Evolutionary conservation across 352 stramenopile genomes (phyloP).

Genomic region (Pythium rhizo-oryzae): DNA sequence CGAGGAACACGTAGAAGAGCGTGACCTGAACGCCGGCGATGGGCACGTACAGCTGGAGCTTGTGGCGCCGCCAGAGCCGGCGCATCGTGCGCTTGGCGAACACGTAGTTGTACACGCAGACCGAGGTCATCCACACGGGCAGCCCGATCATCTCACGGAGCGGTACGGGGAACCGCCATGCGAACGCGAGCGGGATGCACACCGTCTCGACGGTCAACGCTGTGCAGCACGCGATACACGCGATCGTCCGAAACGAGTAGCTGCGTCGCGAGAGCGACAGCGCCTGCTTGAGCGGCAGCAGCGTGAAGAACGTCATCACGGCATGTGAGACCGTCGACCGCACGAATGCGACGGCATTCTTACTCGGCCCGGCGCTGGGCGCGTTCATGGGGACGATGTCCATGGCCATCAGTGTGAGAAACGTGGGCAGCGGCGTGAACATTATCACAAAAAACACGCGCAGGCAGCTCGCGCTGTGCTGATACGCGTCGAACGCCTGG

Average conservation of each 20-base stretch:
- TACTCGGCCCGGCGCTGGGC: neutral
- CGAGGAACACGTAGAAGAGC: conserved; percentile 28
- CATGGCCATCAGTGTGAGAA: conserved; percentile 16
- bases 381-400: conserved; percentile 17
- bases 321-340: conserved; percentile 15
- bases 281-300: conserved; percentile 23
- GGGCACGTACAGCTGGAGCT: conserved; percentile 10
- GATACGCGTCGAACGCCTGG: conserved; percentile 12
- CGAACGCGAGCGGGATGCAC: conserved; percentile 20
- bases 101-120: conserved; percentile 9
- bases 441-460: conserved; percentile 19
- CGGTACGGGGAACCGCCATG: conserved; percentile 26
- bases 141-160: conserved; percentile 20
- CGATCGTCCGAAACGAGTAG: conserved; percentile 19
- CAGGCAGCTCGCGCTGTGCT: conserved; percentile 4
- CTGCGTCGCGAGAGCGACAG: conserved; percentile 11
- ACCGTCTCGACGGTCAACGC: conserved; percentile 6
- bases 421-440: conserved; percentile 13
- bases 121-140: conserved; percentile 6
- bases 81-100: conserved; percentile 3
- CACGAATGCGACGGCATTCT: conserved; percentile 17
- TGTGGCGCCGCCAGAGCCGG: conserved; percentile 6
- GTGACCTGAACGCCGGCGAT: conserved; percentile 15
- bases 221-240: conserved; percentile 5
- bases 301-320: conserved; percentile 8